These are phyloP conservation scores for Penicillium psychrofluorescens DNA, from an alignment of 495 filamentous ascomycete genomes.

Conservation along the genomic window DNA sequence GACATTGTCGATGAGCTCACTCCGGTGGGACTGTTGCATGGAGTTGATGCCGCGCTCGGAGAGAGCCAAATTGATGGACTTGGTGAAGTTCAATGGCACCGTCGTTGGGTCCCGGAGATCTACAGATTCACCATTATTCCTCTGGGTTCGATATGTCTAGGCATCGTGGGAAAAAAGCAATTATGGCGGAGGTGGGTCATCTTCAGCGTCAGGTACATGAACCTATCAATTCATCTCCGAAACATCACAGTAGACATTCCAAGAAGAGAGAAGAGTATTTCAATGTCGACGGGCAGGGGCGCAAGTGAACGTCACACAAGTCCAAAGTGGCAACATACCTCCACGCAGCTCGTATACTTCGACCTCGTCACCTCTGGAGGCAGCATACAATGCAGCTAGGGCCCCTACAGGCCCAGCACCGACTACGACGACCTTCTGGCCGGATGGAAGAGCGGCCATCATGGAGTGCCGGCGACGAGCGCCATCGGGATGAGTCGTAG, in stretches of 20 bases:
- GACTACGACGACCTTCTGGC: constrained; percentile 72
- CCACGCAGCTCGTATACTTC: constrained; percentile 90
- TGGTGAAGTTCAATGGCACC: constrained; percentile 88
- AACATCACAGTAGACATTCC: too few species aligned
- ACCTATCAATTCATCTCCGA: too few species aligned
- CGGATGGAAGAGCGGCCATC: constrained; percentile 11
- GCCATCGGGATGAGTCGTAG: neutral
- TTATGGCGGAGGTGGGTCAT: too few species aligned
- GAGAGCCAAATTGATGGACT: constrained; percentile 93
- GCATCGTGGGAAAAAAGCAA: too few species aligned
- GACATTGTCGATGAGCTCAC: constrained; percentile 64
- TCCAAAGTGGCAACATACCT: constrained; percentile 50
- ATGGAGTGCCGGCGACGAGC: neutral
- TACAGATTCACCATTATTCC: constrained; percentile 23
- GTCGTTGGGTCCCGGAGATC: constrained; percentile 82
- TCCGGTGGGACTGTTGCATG: constrained; percentile 56
- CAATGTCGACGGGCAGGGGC: neutral
- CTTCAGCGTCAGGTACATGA: too few species aligned
- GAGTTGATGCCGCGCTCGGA: constrained; percentile 93
- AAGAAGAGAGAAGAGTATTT: neutral
- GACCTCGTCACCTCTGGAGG: constrained; percentile 75
- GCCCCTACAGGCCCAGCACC: constrained; percentile 92
- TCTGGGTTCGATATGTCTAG: too few species aligned
- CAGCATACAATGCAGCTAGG: constrained; percentile 87
- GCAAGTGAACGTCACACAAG: constrained; percentile 3